phyloP scores from a whole-genome alignment of 2,329 filamentous ascomycete genomes.

The Epichloe gansuensis region DNA sequence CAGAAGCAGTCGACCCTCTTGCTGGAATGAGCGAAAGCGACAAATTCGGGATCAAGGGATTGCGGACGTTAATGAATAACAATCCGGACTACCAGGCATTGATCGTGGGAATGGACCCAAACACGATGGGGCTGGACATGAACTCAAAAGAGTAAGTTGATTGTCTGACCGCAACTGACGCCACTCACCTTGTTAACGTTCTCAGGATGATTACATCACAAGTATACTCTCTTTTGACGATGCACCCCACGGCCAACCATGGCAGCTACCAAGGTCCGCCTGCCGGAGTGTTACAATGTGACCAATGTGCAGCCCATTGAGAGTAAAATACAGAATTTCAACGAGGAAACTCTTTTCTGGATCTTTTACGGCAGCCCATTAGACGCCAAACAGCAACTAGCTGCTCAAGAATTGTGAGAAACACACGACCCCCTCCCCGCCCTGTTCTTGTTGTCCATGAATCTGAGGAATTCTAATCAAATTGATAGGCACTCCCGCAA shows the following conservation, averaged over 20 bases:
- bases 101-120: constrained; percentile 47
- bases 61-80: constrained; percentile 51
- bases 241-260: constrained; percentile 45
- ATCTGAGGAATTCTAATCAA: constrained; percentile 1
- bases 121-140: constrained; percentile 44
- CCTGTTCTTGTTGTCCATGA: background rate
- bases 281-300: constrained; percentile 56
- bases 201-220: constrained; percentile 44
- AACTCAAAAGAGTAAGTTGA: constrained; percentile 42
- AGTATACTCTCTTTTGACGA: constrained; percentile 49
- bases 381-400: constrained; percentile 51
- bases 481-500: constrained; percentile 45
- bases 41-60: constrained; percentile 53
- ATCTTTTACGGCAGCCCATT: constrained; percentile 57
- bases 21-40: constrained; percentile 49
- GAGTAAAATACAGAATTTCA: constrained; percentile 53
- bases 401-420: constrained; percentile 49
- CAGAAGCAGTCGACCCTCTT: constrained; percentile 43
- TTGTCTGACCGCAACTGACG: background rate
- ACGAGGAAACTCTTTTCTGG: constrained; percentile 57
- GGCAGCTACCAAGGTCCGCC: constrained; percentile 35
- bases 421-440: no score
- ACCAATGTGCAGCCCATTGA: constrained; percentile 54
- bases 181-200: constrained; percentile 9
- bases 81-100: constrained; percentile 51